These are phyloP conservation scores for Pseudopithomyces chartarum DNA, from an alignment of 2,329 filamentous ascomycete genomes.

Conservation along the genomic window DNA sequence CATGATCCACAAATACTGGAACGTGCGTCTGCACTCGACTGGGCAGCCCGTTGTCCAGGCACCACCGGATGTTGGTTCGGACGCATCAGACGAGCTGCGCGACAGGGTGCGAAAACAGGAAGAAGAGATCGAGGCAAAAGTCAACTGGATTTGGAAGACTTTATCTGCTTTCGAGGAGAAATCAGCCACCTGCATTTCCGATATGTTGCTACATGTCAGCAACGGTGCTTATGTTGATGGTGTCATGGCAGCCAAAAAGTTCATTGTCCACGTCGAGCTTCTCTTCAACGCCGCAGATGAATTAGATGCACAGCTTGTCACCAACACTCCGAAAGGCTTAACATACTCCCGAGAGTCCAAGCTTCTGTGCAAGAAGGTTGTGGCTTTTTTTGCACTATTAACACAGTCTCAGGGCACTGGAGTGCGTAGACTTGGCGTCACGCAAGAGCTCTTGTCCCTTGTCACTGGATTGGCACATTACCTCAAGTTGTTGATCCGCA, in stretches of 20 bases:
- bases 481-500: slow-evolving; percentile 93
- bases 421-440: slow-evolving; percentile 90
- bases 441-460: slow-evolving; percentile 94
- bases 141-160: slow-evolving; percentile 97
- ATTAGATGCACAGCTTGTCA: slow-evolving; percentile 74
- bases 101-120: slow-evolving; percentile 81
- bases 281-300: slow-evolving; percentile 87
- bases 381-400: slow-evolving; percentile 93
- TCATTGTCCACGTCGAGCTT: slow-evolving; percentile 94
- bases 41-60: slow-evolving; percentile 46
- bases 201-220: slow-evolving; percentile 98
- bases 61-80: slow-evolving; percentile 48
- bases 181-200: slow-evolving; percentile 95
- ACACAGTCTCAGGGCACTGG: slow-evolving; percentile 93
- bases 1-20: slow-evolving; percentile 99
- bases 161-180: slow-evolving; percentile 97
- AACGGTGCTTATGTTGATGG: slow-evolving; percentile 96
- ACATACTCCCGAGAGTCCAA: slow-evolving; percentile 97
- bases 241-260: slow-evolving; percentile 90
- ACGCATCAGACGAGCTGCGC: slow-evolving; percentile 70
- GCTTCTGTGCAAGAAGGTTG: slow-evolving; percentile 98
- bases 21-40: slow-evolving; percentile 73
- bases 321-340: slow-evolving; percentile 76
- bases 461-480: slow-evolving; percentile 97
- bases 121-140: slow-evolving; percentile 95